Evolutionary conservation across 140 eudicot species (phyloP).

Genomic region (Senecio squalidus): DNA sequence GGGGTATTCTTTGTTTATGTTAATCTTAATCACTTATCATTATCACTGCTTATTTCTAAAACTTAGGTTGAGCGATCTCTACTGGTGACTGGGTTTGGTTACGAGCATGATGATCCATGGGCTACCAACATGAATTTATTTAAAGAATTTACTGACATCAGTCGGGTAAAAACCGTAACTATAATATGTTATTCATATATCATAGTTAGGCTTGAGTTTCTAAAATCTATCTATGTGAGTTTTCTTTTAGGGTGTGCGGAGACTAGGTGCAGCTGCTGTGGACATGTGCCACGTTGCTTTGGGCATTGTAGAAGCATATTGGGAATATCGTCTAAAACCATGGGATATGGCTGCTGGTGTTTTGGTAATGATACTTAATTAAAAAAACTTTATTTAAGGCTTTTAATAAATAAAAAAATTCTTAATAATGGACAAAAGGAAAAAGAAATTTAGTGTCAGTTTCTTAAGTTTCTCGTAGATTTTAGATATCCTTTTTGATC

Average conservation of each 20-base stretch:
- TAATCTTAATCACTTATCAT: not conserved
- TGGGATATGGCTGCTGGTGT: constrained; percentile 99
- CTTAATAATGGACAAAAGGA: too few relatives aligned
- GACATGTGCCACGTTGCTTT: constrained; percentile 99
- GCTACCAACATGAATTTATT: constrained; percentile 83
- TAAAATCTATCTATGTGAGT: constrained; percentile 3
- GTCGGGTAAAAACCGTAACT: constrained; percentile 59
- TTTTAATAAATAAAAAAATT: not conserved
- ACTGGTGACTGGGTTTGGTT: constrained; percentile 97
- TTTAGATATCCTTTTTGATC: constrained; percentile 4
- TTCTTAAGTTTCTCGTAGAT: not conserved
- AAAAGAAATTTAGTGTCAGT: not conserved
- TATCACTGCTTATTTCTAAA: constrained; percentile 4
- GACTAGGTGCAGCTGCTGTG: constrained; percentile 98
- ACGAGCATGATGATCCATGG: constrained; percentile 99
- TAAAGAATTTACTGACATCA: constrained; percentile 87
- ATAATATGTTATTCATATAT: not conserved
- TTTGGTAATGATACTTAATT: constrained; percentile 64
- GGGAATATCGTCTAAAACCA: constrained; percentile 98
- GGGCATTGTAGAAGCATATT: constrained; percentile 91
- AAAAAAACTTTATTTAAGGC: too few relatives aligned
- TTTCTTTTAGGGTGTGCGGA: constrained; percentile 74
- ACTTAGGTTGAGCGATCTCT: constrained; percentile 78
- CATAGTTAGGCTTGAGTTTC: constrained; percentile 1
- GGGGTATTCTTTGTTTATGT: not conserved